phyloP scores from a whole-genome alignment of 1,284 basidiomycete species.

The Agroathelia rolfsii region DNA sequence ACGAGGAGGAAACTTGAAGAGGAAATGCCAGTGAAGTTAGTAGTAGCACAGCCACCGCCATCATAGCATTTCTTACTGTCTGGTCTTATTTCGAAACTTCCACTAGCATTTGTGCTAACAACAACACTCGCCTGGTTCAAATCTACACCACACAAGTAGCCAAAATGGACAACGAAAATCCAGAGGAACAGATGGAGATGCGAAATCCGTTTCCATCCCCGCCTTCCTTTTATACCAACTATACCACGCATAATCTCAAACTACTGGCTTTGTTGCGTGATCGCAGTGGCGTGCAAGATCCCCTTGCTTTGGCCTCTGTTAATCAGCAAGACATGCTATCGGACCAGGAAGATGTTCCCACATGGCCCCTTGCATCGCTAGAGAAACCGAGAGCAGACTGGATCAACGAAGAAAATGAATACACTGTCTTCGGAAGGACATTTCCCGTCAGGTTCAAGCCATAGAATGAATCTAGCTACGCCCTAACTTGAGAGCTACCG shows the following conservation, averaged over 20 bases:
- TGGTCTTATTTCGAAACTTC: too few species aligned
- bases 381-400: conserved; percentile 75
- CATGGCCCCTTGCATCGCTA: conserved; percentile 61
- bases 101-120: too few species aligned
- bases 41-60: too few species aligned
- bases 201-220: conserved; percentile 77
- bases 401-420: conserved; percentile 66
- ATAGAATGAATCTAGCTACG: too few species aligned
- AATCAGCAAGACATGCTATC: conserved; percentile 51
- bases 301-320: conserved; percentile 25
- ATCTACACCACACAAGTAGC: too few species aligned
- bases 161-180: conserved; percentile 49
- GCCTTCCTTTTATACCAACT: conserved; percentile 66
- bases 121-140: too few species aligned
- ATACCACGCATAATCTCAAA: conserved; percentile 57
- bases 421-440: conserved; percentile 68
- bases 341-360: conserved; percentile 61
- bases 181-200: conserved; percentile 65
- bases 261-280: conserved; percentile 52
- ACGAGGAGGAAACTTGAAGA: too few species aligned
- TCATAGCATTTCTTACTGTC: too few species aligned
- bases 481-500: too few species aligned
- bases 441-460: too few species aligned
- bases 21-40: not conserved
- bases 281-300: conserved; percentile 29